Conservation (phyloP, 805 yeast species). For the Kluyveromyces aestuarii region DNA sequence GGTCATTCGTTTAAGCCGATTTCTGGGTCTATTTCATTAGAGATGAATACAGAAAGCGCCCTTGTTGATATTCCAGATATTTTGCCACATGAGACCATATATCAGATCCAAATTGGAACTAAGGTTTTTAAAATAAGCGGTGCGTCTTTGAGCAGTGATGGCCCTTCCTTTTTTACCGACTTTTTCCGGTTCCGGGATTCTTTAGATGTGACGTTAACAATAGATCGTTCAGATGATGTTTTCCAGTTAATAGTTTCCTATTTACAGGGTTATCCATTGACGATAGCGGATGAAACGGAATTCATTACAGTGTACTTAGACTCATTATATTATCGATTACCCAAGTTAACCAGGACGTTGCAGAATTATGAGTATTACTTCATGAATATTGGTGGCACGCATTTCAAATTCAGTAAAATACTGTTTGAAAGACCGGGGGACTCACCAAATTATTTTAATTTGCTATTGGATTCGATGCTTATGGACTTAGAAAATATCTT, state of each 20-base stretch:
- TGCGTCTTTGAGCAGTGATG: slow-evolving; percentile 76
- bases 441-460: slow-evolving; percentile 64
- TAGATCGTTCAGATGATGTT: slow-evolving; percentile 66
- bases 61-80: slow-evolving; percentile 35
- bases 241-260: slow-evolving; percentile 62
- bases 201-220: slow-evolving; percentile 34
- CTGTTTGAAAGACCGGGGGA: slow-evolving; percentile 57
- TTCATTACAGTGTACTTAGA: slow-evolving; percentile 59
- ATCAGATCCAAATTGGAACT: slow-evolving; percentile 61
- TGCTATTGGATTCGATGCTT: slow-evolving; percentile 46
- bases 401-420: slow-evolving; percentile 50
- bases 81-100: slow-evolving; percentile 63
- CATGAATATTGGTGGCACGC: slow-evolving; percentile 47
- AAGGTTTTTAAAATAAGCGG: slow-evolving; percentile 54
- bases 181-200: slow-evolving; percentile 37
- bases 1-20: neutral
- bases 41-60: neutral
- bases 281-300: slow-evolving; percentile 49
- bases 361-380: slow-evolving; percentile 45
- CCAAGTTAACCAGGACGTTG: slow-evolving; percentile 42
- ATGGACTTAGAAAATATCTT: slow-evolving; percentile 39
- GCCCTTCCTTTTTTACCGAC: slow-evolving; percentile 79
- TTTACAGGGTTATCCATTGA: slow-evolving; percentile 70
- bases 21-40: neutral
- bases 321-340: slow-evolving; percentile 61